Base-by-base conservation (phyloP, 257 asterid species). In the Gentiana straminea region DNA sequence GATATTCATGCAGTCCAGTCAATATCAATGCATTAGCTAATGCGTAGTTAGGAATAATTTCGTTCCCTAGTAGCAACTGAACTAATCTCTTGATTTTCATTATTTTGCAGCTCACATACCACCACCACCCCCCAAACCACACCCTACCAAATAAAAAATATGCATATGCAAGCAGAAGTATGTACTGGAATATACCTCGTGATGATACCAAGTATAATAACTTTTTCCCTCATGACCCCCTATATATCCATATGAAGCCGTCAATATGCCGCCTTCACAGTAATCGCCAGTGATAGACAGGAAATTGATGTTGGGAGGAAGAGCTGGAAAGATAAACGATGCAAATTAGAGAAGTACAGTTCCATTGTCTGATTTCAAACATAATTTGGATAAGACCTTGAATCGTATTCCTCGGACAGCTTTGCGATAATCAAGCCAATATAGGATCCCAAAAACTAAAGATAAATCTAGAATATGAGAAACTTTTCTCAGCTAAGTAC, bases 171-270 rank as follows among this genome's bases (percentile, higher is more conserved):
- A 0, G 24, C 24, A 24, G 24, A 24, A 24, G 24, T 24, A 24
- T 24, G 24, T 24, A 24, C 24, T 24, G 24, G 24, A 24, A 24
- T 24, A 24, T 76, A 92, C 98, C 97, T 83, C 94, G 4, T 83
- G 93, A 80, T 78, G 75, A 76, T 86, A 78, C 98, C 98, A 92
- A 66, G 71, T 77, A 57, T 83, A 88, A 73, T 79, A 69, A 67
- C 97, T 85, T 78, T 75, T 88, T 68, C 97, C 98, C 74, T 92
- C 97, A 63, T 88, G 98, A 58, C 98, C 98, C 48, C 98, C 98
- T 13, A 92, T 77, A 68, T 88, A 92, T 57, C 97, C 97, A 73
- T 88, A 88, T 47, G 98, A 88, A 51, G 98, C 97, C 13, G 97
- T 85, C 81, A 92, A 60, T 34, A 85, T 73, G 75, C 84, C 92